These are phyloP conservation scores for Yamadazyma friedrichii DNA, from an alignment of 1,139 yeast genomes.

Conservation along the genomic window DNA sequence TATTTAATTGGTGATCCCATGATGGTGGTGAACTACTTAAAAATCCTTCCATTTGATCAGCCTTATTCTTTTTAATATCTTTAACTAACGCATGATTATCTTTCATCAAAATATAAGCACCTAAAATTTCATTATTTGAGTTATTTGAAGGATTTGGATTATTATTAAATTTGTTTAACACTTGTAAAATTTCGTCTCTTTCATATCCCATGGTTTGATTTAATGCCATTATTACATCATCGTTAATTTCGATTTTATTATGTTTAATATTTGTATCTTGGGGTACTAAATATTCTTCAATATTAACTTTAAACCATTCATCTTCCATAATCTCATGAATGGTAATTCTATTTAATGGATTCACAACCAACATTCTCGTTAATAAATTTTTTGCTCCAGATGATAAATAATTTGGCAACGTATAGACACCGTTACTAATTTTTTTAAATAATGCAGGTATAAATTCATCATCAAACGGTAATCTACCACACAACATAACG, in stretches of 20 bases:
- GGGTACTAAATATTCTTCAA: slow-evolving; percentile 81
- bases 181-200: slow-evolving; percentile 78
- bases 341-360: slow-evolving; percentile 93
- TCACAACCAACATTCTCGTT: slow-evolving; percentile 93
- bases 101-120: slow-evolving; percentile 84
- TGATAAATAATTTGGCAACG: slow-evolving; percentile 85
- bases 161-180: slow-evolving; percentile 48
- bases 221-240: slow-evolving; percentile 75
- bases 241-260: slow-evolving; percentile 59
- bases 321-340: slow-evolving; percentile 93
- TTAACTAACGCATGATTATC: slow-evolving; percentile 74
- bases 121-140: slow-evolving; percentile 68
- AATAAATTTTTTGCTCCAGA: slow-evolving; percentile 84
- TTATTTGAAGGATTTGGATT: slow-evolving; percentile 9
- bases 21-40: slow-evolving; percentile 54
- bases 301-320: slow-evolving; percentile 87
- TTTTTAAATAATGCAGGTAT: slow-evolving; percentile 95
- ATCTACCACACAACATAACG: slow-evolving; percentile 94
- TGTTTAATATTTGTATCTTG: slow-evolving; percentile 51
- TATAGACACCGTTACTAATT: slow-evolving; percentile 91
- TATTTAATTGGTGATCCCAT: slow-evolving; percentile 12
- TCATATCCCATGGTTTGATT: slow-evolving; percentile 92
- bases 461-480: slow-evolving; percentile 97
- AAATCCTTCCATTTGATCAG: slow-evolving; percentile 52
- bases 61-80: slow-evolving; percentile 57